Conservation (phyloP, 208 protist species). For the Angomonas ambiguus region DNA sequence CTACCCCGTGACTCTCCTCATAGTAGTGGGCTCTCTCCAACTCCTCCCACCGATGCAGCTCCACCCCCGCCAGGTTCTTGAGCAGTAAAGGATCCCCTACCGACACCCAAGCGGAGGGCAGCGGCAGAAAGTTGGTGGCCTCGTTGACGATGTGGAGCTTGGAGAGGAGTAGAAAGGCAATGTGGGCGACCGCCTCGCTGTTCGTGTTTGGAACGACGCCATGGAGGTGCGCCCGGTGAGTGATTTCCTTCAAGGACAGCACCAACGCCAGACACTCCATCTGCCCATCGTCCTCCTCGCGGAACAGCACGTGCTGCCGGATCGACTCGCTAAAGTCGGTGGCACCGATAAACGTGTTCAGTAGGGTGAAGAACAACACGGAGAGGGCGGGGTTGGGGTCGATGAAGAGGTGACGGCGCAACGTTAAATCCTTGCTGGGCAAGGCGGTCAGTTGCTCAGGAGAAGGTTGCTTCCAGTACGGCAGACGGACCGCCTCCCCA, state of each 20-base stretch:
- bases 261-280: slow-evolving; percentile 60
- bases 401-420: slow-evolving; percentile 38
- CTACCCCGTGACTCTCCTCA: neutral
- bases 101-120: slow-evolving; percentile 56
- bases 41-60: slow-evolving; percentile 29
- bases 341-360: slow-evolving; percentile 72
- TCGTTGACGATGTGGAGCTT: slow-evolving; percentile 74
- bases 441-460: slow-evolving; percentile 13
- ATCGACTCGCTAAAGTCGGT: slow-evolving; percentile 63
- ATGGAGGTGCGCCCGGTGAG: slow-evolving; percentile 61
- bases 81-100: slow-evolving; percentile 16
- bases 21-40: neutral
- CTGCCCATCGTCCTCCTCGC: slow-evolving; percentile 6
- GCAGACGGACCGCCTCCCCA: neutral
- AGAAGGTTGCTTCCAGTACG: neutral
- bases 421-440: slow-evolving; percentile 20
- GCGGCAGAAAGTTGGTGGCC: slow-evolving; percentile 42
- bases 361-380: slow-evolving; percentile 65
- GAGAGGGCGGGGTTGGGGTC: slow-evolving; percentile 70
- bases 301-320: slow-evolving; percentile 5
- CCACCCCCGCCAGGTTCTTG: slow-evolving; percentile 20
- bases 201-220: slow-evolving; percentile 63
- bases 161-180: slow-evolving; percentile 47
- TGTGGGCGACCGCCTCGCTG: slow-evolving; percentile 67
- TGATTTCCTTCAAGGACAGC: slow-evolving; percentile 73